phyloP scores from a whole-genome alignment of 129 eudicot genomes.

The Chrysanthemum lavandulifolium region DNA sequence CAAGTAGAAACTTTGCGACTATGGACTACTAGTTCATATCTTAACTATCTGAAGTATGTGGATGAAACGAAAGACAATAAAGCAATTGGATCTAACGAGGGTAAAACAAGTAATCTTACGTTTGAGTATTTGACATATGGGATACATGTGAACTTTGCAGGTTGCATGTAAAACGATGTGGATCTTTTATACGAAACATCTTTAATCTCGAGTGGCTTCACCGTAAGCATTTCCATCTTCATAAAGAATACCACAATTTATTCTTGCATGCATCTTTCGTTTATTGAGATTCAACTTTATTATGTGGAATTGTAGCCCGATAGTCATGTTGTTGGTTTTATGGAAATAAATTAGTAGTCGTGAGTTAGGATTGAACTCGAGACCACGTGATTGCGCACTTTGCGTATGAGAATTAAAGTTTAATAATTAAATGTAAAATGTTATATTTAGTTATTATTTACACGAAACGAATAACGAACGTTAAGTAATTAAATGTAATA shows the following conservation, averaged over 20 bases:
- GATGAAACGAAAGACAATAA: background rate
- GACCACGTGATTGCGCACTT: too few relatives aligned
- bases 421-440: too few relatives aligned
- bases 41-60: too few relatives aligned
- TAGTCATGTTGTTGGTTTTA: conserved; percentile 57
- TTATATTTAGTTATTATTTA: too few relatives aligned
- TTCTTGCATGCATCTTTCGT: background rate
- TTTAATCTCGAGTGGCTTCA: conserved; percentile 88
- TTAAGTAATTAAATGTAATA: too few relatives aligned
- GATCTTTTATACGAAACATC: conserved; percentile 88
- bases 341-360: too few relatives aligned
- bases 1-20: background rate
- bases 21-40: background rate
- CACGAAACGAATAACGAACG: too few relatives aligned
- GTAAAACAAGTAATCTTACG: background rate
- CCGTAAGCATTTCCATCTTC: conserved; percentile 45
- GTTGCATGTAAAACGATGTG: conserved; percentile 33
- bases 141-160: too few relatives aligned
- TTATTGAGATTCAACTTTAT: background rate
- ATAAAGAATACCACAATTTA: background rate
- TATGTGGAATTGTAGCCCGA: conserved; percentile 61
- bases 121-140: too few relatives aligned
- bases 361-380: too few relatives aligned
- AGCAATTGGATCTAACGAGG: background rate
- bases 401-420: too few relatives aligned